A percentile compares a stretch with the other conserved stretches of the same genome.
These are phyloP conservation scores for Plenodomus lindquistii DNA, from an alignment of 2,329 filamentous ascomycete genomes.

Conservation along the genomic window DNA sequence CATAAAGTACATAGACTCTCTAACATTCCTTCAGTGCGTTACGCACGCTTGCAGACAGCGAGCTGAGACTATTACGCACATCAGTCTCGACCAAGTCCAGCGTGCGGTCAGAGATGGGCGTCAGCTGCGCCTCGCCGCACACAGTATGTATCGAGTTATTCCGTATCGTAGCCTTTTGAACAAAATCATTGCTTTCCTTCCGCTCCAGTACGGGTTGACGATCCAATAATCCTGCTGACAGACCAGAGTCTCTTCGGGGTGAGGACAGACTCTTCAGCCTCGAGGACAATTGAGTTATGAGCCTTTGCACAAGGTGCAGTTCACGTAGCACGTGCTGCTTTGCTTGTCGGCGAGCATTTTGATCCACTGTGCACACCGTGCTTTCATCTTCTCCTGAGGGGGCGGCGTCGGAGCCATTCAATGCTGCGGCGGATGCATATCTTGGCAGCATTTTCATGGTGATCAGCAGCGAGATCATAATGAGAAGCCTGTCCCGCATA, in stretches of 20 bases:
- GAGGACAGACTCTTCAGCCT: conserved; percentile 3
- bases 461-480: conserved; percentile 5
- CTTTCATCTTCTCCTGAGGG: neutral
- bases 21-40: conserved; percentile 4
- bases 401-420: neutral
- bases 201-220: neutral
- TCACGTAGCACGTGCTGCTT: conserved; percentile 8
- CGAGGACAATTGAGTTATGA: conserved; percentile 5
- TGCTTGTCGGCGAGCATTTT: conserved; percentile 2
- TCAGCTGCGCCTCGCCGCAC: neutral
- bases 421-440: conserved; percentile 5
- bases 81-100: conserved; percentile 3
- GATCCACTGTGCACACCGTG: neutral
- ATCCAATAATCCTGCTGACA: neutral
- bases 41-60: conserved; percentile 1
- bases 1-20: neutral
- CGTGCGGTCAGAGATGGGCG: conserved; percentile 1
- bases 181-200: neutral
- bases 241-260: neutral
- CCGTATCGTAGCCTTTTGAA: neutral
- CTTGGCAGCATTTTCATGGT: conserved; percentile 8
- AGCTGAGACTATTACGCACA: conserved; percentile 4
- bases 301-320: conserved; percentile 6
- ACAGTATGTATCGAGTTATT: neutral
- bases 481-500: conserved; percentile 3